Evolutionary conservation across 352 stramenopile species (phyloP).

Genomic region (Globisporangium recalcitrans): DNA sequence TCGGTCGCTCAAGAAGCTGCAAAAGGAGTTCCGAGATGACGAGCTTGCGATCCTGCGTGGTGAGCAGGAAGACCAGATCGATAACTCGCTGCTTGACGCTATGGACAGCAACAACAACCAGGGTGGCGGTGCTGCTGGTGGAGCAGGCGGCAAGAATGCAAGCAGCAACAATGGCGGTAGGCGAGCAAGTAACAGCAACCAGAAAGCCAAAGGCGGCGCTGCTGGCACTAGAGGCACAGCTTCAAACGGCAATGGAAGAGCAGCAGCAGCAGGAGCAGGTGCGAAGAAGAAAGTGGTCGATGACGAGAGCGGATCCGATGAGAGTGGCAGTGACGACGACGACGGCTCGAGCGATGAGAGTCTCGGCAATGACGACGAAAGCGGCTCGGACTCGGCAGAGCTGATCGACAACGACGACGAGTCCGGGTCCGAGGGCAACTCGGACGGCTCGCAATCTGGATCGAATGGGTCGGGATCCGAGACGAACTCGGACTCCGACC

Average conservation of each 20-base stretch:
- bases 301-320: slow-evolving; percentile 23
- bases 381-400: slow-evolving; percentile 66
- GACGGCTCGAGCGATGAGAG: slow-evolving; percentile 57
- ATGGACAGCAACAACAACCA: slow-evolving; percentile 48
- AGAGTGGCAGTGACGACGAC: slow-evolving; percentile 41
- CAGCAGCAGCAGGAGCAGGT: slow-evolving; percentile 13
- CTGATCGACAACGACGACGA: slow-evolving; percentile 84
- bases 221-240: neutral
- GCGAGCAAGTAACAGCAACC: slow-evolving; percentile 40
- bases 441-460: slow-evolving; percentile 54
- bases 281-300: slow-evolving; percentile 35
- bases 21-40: slow-evolving; percentile 91
- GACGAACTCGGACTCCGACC: slow-evolving; percentile 54
- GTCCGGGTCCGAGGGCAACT: slow-evolving; percentile 42
- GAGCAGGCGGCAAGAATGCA: slow-evolving; percentile 6
- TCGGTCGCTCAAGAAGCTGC: slow-evolving; percentile 88
- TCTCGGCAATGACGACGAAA: slow-evolving; percentile 18
- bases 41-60: slow-evolving; percentile 86
- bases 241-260: neutral
- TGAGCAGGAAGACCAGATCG: slow-evolving; percentile 79
- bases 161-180: slow-evolving; percentile 21
- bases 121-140: slow-evolving; percentile 26
- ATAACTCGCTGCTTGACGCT: slow-evolving; percentile 46
- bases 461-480: slow-evolving; percentile 32
- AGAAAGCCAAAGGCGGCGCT: slow-evolving; percentile 26